phyloP scores from a whole-genome alignment of 2,329 filamentous ascomycete species.

The Xylariaceae sp. region DNA sequence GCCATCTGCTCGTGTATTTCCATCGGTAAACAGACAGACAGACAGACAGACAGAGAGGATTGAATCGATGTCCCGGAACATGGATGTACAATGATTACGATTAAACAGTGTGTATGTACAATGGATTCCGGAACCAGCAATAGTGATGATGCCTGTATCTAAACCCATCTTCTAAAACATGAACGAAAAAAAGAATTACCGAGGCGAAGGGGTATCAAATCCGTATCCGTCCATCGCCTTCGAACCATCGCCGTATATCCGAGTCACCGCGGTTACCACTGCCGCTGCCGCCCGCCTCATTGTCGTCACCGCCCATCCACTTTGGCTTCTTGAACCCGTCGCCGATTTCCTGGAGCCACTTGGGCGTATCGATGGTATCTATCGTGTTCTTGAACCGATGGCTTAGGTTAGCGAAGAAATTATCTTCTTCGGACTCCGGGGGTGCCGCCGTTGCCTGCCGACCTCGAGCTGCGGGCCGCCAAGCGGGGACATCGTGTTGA shows the following conservation, averaged over 20 bases:
- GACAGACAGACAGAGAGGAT: neutral
- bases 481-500: constrained; percentile 30
- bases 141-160: constrained; percentile 1
- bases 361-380: constrained; percentile 74
- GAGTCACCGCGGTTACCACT: constrained; percentile 32
- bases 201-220: constrained; percentile 19
- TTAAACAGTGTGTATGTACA: neutral
- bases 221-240: constrained; percentile 41
- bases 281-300: constrained; percentile 40
- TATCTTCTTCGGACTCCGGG: constrained; percentile 67
- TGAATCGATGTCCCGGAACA: too few species aligned
- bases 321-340: constrained; percentile 69
- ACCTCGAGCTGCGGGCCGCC: constrained; percentile 33
- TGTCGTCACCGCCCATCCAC: constrained; percentile 64
- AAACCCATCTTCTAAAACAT: constrained; percentile 2
- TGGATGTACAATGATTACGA: neutral
- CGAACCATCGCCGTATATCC: constrained; percentile 57
- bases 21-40: neutral
- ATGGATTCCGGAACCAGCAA: neutral
- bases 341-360: constrained; percentile 72
- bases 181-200: neutral
- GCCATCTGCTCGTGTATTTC: too few species aligned
- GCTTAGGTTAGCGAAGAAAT: constrained; percentile 77
- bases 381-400: constrained; percentile 90
- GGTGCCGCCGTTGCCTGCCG: constrained; percentile 41